Percentiles rank a stretch among this genome's conserved stretches.
phyloP scores from a whole-genome alignment of 1,139 yeast species.

The Taiozyma sp. region DNA sequence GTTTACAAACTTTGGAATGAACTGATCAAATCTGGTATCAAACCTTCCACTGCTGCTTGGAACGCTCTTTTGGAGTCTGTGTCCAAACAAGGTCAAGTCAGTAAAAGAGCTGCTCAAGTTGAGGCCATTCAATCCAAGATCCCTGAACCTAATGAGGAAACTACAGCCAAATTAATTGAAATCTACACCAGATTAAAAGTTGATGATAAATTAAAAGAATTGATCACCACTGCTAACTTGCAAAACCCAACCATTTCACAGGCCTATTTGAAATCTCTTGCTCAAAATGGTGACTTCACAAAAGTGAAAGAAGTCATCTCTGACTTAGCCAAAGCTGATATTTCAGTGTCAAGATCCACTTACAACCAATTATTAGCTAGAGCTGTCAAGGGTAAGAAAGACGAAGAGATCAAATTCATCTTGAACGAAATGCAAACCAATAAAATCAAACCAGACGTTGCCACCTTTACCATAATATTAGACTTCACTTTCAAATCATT shows the following conservation, averaged over 20 bases:
- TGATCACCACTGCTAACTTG: slow-evolving; percentile 18
- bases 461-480: slow-evolving; percentile 61
- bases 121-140: slow-evolving; percentile 36
- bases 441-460: slow-evolving; percentile 54
- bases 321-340: slow-evolving; percentile 27
- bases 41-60: slow-evolving; percentile 37
- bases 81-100: slow-evolving; percentile 25
- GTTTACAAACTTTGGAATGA: slow-evolving; percentile 38
- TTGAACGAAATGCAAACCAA: slow-evolving; percentile 32
- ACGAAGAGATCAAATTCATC: slow-evolving; percentile 30
- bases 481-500: slow-evolving; percentile 50
- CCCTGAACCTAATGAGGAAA: slow-evolving; percentile 34
- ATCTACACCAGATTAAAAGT: slow-evolving; percentile 29
- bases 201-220: slow-evolving; percentile 21
- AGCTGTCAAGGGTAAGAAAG: slow-evolving; percentile 27
- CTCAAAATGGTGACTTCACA: slow-evolving; percentile 21
- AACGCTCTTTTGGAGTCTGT: slow-evolving; percentile 41
- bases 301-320: slow-evolving; percentile 28
- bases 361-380: slow-evolving; percentile 36
- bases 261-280: slow-evolving; percentile 29
- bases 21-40: slow-evolving; percentile 27
- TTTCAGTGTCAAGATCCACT: slow-evolving; percentile 31
- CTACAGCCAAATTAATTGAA: slow-evolving; percentile 32
- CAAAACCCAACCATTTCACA: slow-evolving; percentile 26
- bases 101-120: slow-evolving; percentile 28